Base-by-base conservation (phyloP, 1,139 yeast genomes). In the Hanseniaspora gamundiae region DNA sequence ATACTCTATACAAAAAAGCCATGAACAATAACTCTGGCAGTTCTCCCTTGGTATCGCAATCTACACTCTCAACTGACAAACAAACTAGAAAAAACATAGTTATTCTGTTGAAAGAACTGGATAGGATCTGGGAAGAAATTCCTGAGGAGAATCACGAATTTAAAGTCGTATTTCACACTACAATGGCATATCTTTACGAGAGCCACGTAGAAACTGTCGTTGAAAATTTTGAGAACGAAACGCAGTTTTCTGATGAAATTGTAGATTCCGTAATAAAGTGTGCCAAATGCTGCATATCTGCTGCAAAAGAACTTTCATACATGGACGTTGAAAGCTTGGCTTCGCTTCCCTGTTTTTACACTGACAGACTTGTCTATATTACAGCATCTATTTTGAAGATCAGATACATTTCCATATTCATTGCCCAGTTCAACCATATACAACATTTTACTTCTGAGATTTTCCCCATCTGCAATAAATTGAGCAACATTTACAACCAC, bases 171-270 rank as follows among this genome's bases (percentile, higher is more conserved):
- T n/a, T n/a, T n/a, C n/a, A n/a, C n/a, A n/a, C 91, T 0, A 78
- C 82, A 13, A 85, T 81, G 52, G 88, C 91, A 0, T 81, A 77
- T 55, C 62, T 85, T 17, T 82, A 81, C 58, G 93, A 80, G 56
- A 77, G 76, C 4, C 69, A 66, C 35, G 56, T 73, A 44, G 71
- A 67, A 48, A 65, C 59, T 45, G 60, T 58, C 31, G 60, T 54
- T 22, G 28, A 42, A 24, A 28, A n/a, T 28, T 7, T 27, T 4
- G 26, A 35, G 17, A 26, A 19, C 10, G 14, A 22, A 2, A 35
- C 43, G 5, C 52, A 51, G 1, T 49, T 53, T 9, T 60, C 61
- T 19, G 56, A 58, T 7, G 51, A 54, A 20, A 51, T 75, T 4
- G 56, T 68, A 17, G 61, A 58, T 26, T 59, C 75, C 2, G 68